Percentiles rank a stretch among this genome's conserved stretches.
phyloP scores from a whole-genome alignment of 495 filamentous ascomycete genomes.

The Hyaloscypha variabilis region DNA sequence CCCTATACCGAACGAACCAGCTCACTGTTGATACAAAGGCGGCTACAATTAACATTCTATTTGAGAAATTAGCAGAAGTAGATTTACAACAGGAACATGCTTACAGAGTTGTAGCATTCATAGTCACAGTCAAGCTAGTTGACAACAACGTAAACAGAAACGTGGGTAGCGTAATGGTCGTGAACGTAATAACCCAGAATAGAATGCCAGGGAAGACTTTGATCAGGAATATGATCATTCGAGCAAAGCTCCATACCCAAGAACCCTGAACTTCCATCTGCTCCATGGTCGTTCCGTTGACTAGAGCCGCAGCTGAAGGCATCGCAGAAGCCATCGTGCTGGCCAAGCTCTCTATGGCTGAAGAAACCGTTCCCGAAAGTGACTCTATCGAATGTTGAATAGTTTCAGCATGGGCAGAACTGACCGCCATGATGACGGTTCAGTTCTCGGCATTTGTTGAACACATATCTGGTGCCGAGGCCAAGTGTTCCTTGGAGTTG shows the following conservation, averaged over 20 bases:
- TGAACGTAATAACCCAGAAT: slow-evolving; percentile 82
- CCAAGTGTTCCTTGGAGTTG: background rate
- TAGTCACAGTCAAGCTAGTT: slow-evolving; percentile 93
- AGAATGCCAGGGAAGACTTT: slow-evolving; percentile 72
- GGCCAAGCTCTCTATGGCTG: slow-evolving; percentile 22
- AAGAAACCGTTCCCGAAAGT: slow-evolving; percentile 20
- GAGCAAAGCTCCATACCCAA: slow-evolving; percentile 50
- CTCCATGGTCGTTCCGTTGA: slow-evolving; percentile 13
- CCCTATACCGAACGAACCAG: slow-evolving; percentile 93
- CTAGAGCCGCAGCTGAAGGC: slow-evolving; percentile 12
- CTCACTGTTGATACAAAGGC: slow-evolving; percentile 77
- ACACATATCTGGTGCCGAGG: slow-evolving; percentile 15
- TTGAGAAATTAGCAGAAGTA: slow-evolving; percentile 27
- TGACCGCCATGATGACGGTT: slow-evolving; percentile 19
- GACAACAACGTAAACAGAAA: slow-evolving; percentile 92
- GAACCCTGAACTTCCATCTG: slow-evolving; percentile 30
- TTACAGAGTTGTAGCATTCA: slow-evolving; percentile 96
- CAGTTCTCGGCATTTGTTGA: slow-evolving; percentile 2
- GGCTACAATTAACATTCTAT: slow-evolving; percentile 76
- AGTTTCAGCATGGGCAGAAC: slow-evolving; percentile 14
- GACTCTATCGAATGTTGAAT: slow-evolving; percentile 14
- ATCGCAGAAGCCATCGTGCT: slow-evolving; percentile 19
- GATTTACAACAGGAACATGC: slow-evolving; percentile 26
- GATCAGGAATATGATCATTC: slow-evolving; percentile 54
- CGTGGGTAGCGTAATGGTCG: slow-evolving; percentile 85